Evolutionary conservation across 1,284 basidiomycete species (phyloP).

Genomic region (Naganishia sp.): DNA sequence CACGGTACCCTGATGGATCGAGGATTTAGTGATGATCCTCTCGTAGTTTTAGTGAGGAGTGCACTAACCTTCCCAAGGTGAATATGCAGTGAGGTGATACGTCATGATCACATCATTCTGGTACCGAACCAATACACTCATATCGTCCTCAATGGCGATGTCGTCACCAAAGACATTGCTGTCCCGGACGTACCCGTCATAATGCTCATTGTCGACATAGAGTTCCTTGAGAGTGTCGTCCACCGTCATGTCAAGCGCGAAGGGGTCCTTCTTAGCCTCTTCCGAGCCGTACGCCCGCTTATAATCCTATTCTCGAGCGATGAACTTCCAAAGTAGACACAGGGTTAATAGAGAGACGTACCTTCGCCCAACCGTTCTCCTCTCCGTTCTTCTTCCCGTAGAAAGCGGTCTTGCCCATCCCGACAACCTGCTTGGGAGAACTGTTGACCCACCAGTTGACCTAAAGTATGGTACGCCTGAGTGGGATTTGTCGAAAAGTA

Average conservation of each 20-base stretch:
- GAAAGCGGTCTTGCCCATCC: conserved; percentile 59
- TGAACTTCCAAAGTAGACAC: background rate
- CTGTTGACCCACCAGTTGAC: conserved; percentile 63
- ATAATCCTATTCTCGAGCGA: conserved; percentile 46
- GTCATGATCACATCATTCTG: conserved; percentile 60
- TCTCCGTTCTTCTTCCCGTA: conserved; percentile 59
- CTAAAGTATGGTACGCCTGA: background rate
- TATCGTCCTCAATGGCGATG: conserved; percentile 63
- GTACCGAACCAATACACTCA: conserved; percentile 60
- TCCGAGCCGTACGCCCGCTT: conserved; percentile 56
- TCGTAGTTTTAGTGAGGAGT: too few species aligned
- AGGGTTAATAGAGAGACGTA: background rate
- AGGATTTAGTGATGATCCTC: background rate
- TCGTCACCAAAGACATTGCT: conserved; percentile 59
- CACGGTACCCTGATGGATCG: conserved; percentile 57
- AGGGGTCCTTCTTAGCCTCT: conserved; percentile 58
- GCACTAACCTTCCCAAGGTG: conserved; percentile 33
- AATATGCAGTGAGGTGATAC: conserved; percentile 57
- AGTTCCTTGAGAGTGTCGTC: conserved; percentile 58
- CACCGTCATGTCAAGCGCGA: conserved; percentile 59
- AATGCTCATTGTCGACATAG: conserved; percentile 55
- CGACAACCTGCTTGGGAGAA: conserved; percentile 59
- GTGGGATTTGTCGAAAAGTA: background rate
- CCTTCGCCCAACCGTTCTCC: conserved; percentile 58
- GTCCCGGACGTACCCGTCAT: conserved; percentile 52